A percentile compares a stretch with the other conserved stretches of the same genome.
These are phyloP conservation scores for Rhizopus microsporus DNA, from an alignment of 371 early-diverging fungal genomes.

Conservation along the genomic window DNA sequence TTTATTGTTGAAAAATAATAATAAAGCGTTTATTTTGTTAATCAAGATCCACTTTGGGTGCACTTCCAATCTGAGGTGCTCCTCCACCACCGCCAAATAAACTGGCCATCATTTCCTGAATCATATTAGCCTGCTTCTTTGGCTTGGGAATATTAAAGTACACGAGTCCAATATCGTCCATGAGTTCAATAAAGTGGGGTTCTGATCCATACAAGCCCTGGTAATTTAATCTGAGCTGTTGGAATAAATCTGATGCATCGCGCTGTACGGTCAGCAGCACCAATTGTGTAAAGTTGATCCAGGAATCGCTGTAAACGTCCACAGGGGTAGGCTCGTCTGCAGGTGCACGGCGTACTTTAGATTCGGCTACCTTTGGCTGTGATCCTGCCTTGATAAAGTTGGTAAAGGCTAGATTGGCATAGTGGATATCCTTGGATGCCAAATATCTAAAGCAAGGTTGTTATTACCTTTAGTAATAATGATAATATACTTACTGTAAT, in stretches of 20 bases:
- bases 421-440: constrained; percentile 69
- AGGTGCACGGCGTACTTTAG: constrained; percentile 39
- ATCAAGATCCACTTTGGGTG: constrained; percentile 14
- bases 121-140: constrained; percentile 66
- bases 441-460: constrained; percentile 38
- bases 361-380: constrained; percentile 32
- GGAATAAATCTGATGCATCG: constrained; percentile 62
- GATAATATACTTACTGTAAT: constrained; percentile 61
- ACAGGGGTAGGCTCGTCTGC: constrained; percentile 37
- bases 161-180: constrained; percentile 66
- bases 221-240: constrained; percentile 57
- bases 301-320: constrained; percentile 57
- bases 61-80: constrained; percentile 15
- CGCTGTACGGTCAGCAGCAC: constrained; percentile 71
- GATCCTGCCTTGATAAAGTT: constrained; percentile 52
- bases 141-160: constrained; percentile 71
- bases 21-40: constrained; percentile 3
- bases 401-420: constrained; percentile 67
- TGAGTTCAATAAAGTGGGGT: constrained; percentile 47
- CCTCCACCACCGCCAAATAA: constrained; percentile 54
- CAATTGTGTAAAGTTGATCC: constrained; percentile 74
- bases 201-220: constrained; percentile 39
- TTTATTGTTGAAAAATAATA: neutral
- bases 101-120: constrained; percentile 74
- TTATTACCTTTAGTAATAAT: neutral